A percentile compares a stretch with the other conserved stretches of the same genome.
phyloP scores from a whole-genome alignment of 2,329 filamentous ascomycete species.

The Didymella pinodella region DNA sequence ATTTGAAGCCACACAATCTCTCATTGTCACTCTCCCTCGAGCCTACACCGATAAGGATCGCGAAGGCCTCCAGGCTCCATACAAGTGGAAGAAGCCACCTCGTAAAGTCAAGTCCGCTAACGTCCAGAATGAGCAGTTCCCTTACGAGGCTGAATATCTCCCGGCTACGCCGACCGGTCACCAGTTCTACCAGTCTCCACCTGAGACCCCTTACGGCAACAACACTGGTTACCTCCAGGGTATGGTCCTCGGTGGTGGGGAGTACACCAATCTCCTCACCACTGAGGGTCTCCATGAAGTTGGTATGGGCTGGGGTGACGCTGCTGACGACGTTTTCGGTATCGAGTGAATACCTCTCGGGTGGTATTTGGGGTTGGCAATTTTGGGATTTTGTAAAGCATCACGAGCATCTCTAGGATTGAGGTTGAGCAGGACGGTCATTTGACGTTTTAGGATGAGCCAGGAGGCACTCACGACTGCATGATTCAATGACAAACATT shows the following conservation, averaged over 20 bases:
- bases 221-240: conserved; percentile 9
- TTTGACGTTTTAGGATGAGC: neutral
- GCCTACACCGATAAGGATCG: conserved; percentile 7
- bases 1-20: conserved; percentile 17
- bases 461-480: neutral
- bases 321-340: conserved; percentile 42
- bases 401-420: neutral
- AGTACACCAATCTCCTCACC: neutral
- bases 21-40: conserved; percentile 17
- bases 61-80: conserved; percentile 11
- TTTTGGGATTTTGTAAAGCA: neutral
- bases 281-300: conserved; percentile 3
- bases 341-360: neutral
- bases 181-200: neutral
- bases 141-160: neutral
- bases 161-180: neutral
- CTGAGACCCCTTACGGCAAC: neutral
- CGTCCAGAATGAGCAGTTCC: neutral
- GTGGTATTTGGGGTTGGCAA: neutral
- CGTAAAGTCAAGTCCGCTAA: conserved; percentile 6
- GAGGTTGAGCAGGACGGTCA: neutral
- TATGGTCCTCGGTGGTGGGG: conserved; percentile 1
- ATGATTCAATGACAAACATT: conserved; percentile 3
- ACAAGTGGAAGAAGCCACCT: conserved; percentile 13
- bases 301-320: conserved; percentile 31